Percentiles rank a stretch among this genome's conserved stretches.
These are phyloP conservation scores for Candida schatavii DNA, from an alignment of 805 yeast species.

Conservation along the genomic window DNA sequence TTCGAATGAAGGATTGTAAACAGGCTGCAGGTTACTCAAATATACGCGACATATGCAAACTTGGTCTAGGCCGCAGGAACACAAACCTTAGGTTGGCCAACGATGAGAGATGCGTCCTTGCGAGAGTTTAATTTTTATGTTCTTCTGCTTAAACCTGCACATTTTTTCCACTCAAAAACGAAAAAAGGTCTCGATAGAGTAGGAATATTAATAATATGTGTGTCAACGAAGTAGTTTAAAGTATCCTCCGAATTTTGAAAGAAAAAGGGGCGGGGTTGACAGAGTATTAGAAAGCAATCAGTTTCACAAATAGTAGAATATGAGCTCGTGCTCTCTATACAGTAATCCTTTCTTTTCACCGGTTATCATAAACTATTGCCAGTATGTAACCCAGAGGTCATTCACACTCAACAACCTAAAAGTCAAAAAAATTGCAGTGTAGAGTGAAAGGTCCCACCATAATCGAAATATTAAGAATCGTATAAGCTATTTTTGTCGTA, in stretches of 20 bases:
- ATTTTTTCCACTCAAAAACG: background rate
- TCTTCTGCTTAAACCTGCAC: constrained; percentile 1
- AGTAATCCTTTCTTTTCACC: too few relatives aligned
- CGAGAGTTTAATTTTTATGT: constrained; percentile 1
- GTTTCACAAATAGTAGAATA: too few relatives aligned
- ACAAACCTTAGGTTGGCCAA: background rate
- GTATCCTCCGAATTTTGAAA: background rate
- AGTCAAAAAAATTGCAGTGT: background rate
- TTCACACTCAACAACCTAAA: background rate
- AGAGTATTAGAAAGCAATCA: too few relatives aligned
- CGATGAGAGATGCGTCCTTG: constrained; percentile 4
- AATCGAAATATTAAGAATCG: background rate
- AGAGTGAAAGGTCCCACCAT: background rate
- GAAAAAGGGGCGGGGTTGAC: background rate
- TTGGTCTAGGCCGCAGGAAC: constrained; percentile 6
- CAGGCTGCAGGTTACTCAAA: constrained; percentile 2
- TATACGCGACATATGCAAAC: background rate
- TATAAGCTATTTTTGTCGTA: background rate
- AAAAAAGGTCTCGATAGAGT: background rate
- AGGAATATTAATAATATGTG: background rate
- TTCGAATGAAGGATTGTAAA: background rate
- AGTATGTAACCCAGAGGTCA: too few relatives aligned
- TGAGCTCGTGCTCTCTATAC: too few relatives aligned
- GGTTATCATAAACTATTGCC: too few relatives aligned
- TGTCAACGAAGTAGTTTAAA: background rate